Base-by-base conservation (phyloP, 768 basidiomycete species). In the Dioszegia crocea region DNA sequence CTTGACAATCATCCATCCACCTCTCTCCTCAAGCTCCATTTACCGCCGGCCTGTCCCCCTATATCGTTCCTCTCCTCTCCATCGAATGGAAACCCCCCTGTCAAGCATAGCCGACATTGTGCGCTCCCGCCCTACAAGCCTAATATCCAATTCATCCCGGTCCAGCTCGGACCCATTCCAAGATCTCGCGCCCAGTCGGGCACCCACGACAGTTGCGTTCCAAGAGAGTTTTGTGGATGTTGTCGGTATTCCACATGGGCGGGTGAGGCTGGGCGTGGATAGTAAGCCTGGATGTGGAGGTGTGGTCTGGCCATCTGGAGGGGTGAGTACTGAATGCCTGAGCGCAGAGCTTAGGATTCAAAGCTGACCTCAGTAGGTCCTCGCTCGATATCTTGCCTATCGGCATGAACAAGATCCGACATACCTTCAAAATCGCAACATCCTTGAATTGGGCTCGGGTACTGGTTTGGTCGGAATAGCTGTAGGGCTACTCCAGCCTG, bases 391-490 rank as follows among this genome's bases (percentile, higher is more conserved):
- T 75, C 80, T 96, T 31, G 80, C 84, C 17, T 81, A 83, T 44
- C 81, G 82, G 45, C 63, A 75, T 54, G 47, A 30, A 1, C 38
- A 52, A 3, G 56, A 64, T 26, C 57, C 62, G 0, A 84, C 83
- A 0, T 82, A 81, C 47, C 78, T 93, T 27, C 60, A 77, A 26
- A 81, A 81, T 46, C 84, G 81, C 74, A 82, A 72, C 29, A 78
- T 93, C 12, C 73, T 96, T 17, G 92, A 97, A 71, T 82, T 97
- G 1, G 92, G 92, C 4, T 88, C 88, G 64, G 92, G 92, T 1
- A 97, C 92, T 2, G 92, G 92, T 17, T 81, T 97, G 23, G 91
- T 94, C n/a, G 91, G 91, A 9, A 82, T 97, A 26, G 85, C 87
- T 4, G 86, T 87, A 2, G 90, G 82, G 4, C 80, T 82, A 48